A percentile compares a stretch with the other conserved stretches of the same genome.
Conservation (phyloP, 2,329 filamentous ascomycete genomes). For the Leptosphaerulina australis region DNA sequence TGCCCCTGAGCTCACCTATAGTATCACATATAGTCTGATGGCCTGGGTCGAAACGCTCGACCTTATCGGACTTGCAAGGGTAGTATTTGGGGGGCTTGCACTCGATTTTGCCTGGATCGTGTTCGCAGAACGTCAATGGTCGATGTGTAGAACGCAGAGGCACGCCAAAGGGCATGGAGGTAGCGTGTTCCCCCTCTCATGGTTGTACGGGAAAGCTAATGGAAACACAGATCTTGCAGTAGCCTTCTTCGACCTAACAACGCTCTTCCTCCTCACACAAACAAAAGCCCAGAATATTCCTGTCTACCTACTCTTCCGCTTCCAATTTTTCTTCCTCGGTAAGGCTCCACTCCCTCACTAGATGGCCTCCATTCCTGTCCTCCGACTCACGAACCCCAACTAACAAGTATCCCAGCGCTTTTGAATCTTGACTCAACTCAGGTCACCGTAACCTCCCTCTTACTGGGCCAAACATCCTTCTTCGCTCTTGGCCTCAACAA, state of each 20-base stretch:
- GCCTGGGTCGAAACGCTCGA: constrained; percentile 53
- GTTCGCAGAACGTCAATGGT: constrained; percentile 36
- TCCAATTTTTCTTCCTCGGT: constrained; percentile 62
- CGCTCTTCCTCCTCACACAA: constrained; percentile 83
- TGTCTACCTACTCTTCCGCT: constrained; percentile 75
- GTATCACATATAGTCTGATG: constrained; percentile 52
- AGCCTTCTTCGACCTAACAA: constrained; percentile 66
- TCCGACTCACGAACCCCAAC: neutral
- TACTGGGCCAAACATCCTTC: constrained; percentile 82
- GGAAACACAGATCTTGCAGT: constrained; percentile 53
- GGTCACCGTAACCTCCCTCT: constrained; percentile 71
- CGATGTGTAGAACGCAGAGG: constrained; percentile 21
- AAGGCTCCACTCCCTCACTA: constrained; percentile 18
- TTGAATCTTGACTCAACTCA: constrained; percentile 59
- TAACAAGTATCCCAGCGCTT: constrained; percentile 30
- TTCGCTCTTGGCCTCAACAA: constrained; percentile 92
- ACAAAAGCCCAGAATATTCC: constrained; percentile 85
- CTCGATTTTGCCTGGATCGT: constrained; percentile 40
- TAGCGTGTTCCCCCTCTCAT: constrained; percentile 19
- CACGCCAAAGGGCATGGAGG: constrained; percentile 32
- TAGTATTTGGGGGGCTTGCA: constrained; percentile 48
- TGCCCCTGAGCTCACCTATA: constrained; percentile 73
- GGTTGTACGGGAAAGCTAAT: constrained; percentile 9
- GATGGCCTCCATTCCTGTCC: too few species aligned
- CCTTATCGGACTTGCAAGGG: constrained; percentile 38